Conservation (phyloP, 225 moss, liverwort and hornwort species). For the Straminergon stramineum region DNA sequence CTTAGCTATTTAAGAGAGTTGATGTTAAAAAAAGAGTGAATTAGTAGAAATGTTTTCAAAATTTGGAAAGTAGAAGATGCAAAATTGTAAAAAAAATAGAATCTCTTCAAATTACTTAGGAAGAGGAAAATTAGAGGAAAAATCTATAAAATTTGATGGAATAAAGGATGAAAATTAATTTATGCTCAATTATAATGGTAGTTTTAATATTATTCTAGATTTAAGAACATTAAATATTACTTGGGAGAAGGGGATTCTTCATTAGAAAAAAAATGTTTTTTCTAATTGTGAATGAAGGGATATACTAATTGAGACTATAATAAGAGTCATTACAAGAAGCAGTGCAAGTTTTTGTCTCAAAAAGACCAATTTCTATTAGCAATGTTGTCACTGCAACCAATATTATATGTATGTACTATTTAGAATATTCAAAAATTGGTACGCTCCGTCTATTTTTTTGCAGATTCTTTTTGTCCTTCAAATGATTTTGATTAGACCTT, state of each 20-base stretch:
- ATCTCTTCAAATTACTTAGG: fast-evolving
- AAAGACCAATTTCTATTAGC: no score
- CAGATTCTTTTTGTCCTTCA: no score
- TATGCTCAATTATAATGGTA: fast-evolving
- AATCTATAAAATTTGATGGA: not conserved
- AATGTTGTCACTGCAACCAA: no score
- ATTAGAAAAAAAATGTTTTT: fast-evolving
- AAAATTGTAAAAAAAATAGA: not conserved
- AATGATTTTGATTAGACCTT: no score
- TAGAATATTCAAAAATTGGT: no score
- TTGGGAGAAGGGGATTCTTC: fast-evolving
- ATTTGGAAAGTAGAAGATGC: fast-evolving
- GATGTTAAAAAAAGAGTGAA: not conserved
- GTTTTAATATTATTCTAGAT: not conserved
- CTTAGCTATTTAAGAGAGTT: not conserved
- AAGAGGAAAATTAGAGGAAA: no score
- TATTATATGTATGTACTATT: no score
- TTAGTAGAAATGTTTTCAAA: not conserved
- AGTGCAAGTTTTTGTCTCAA: no score
- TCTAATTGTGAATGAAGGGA: not conserved
- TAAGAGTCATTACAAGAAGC: no score
- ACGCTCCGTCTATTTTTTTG: no score
- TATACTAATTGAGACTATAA: not conserved
- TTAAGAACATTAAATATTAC: not conserved
- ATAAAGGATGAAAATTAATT: not conserved